Evolutionary conservation across 176 grass and related monocot genomes (phyloP).

Genomic region (Miscanthus lutarioriparius): DNA sequence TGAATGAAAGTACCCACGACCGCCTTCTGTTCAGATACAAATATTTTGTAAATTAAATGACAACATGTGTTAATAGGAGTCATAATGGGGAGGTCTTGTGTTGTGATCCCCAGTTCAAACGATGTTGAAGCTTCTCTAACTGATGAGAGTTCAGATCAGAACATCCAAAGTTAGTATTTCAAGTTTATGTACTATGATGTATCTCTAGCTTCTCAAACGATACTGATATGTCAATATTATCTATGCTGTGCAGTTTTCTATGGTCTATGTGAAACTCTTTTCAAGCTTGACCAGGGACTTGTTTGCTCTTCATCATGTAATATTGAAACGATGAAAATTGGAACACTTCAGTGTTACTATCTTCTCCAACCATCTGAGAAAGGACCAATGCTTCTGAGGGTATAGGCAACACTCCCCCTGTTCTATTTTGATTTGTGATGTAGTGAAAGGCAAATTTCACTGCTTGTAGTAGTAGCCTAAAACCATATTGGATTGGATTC

Average conservation of each 20-base stretch:
- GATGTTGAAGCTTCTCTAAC: constrained; percentile 64
- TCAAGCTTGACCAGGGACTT: constrained; percentile 79
- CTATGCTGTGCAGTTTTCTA: constrained; percentile 72
- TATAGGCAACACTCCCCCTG: constrained; percentile 19
- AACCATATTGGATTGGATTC: neutral
- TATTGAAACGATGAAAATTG: constrained; percentile 70
- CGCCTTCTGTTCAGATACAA: neutral
- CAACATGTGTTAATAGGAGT: constrained; percentile 52
- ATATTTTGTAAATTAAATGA: constrained; percentile 14
- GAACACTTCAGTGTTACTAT: constrained; percentile 72
- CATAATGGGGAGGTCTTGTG: constrained; percentile 60
- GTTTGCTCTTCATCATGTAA: constrained; percentile 81
- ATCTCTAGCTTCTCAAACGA: constrained; percentile 20
- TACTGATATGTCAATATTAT: constrained; percentile 18
- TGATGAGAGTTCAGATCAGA: constrained; percentile 60
- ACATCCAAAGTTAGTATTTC: constrained; percentile 64
- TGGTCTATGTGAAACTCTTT: constrained; percentile 73
- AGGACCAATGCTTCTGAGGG: constrained; percentile 88
- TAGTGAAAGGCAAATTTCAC: neutral
- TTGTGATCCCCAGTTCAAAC: constrained; percentile 67
- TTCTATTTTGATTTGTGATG: neutral
- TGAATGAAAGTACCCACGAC: constrained; percentile 74
- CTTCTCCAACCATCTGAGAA: constrained; percentile 82
- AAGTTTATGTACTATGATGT: constrained; percentile 10
- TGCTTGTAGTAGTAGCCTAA: neutral